A percentile compares a stretch with the other conserved stretches of the same genome.
Conservation (phyloP, 176 grass and related monocot species). For the Zoysia japonica region DNA sequence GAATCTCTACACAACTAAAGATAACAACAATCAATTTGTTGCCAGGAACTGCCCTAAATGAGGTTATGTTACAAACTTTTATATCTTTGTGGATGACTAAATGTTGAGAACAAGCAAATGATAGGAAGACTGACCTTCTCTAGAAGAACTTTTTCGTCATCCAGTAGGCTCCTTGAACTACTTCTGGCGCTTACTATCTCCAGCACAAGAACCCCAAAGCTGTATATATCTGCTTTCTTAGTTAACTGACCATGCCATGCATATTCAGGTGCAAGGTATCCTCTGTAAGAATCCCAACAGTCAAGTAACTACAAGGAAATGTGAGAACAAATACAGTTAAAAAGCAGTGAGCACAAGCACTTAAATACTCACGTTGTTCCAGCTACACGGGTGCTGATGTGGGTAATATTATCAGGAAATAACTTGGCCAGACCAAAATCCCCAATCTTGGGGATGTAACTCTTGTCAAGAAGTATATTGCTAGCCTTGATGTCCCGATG, state of each 20-base stretch:
- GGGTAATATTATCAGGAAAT: slow-evolving; percentile 95
- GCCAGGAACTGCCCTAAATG: not conserved
- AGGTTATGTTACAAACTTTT: not conserved
- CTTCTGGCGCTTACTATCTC: slow-evolving; percentile 78
- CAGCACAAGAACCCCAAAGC: slow-evolving; percentile 76
- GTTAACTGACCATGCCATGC: slow-evolving; percentile 91
- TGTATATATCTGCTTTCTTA: slow-evolving; percentile 94
- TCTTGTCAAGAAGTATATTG: slow-evolving; percentile 76
- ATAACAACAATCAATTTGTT: not conserved
- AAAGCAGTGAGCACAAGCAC: not conserved
- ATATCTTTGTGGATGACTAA: not conserved
- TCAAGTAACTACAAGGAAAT: slow-evolving; percentile 13
- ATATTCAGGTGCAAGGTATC: slow-evolving; percentile 98
- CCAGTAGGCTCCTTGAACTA: slow-evolving; percentile 60
- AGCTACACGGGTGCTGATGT: slow-evolving; percentile 91
- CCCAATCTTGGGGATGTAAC: slow-evolving; percentile 81
- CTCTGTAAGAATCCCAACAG: slow-evolving; percentile 50
- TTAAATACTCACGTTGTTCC: slow-evolving; percentile 82
- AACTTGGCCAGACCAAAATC: slow-evolving; percentile 95
- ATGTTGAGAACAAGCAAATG: slow-evolving; percentile 11
- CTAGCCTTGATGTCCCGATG: slow-evolving; percentile 99
- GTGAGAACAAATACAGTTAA: not conserved
- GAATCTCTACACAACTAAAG: too few relatives aligned
- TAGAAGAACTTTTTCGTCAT: slow-evolving; percentile 63
- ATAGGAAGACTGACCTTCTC: slow-evolving; percentile 57